These are phyloP conservation scores for Rhododendron henanense DNA, from an alignment of 148 eudicot genomes.

Conservation along the genomic window DNA sequence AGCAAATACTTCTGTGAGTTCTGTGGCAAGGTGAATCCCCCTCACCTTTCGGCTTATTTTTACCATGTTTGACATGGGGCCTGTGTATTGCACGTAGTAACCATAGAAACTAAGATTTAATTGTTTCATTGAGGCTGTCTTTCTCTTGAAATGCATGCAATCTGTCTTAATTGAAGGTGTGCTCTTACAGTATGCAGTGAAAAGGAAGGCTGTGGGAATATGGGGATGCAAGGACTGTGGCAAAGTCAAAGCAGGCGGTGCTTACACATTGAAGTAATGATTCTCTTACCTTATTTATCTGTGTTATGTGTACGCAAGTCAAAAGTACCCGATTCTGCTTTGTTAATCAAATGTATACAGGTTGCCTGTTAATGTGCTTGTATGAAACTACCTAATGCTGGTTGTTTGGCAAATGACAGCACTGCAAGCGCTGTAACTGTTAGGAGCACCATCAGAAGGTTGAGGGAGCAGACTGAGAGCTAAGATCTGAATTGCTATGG, in stretches of 20 bases:
- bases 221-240: slow-evolving; percentile 99
- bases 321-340: not conserved
- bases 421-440: slow-evolving; percentile 92
- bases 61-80: not conserved
- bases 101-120: not conserved
- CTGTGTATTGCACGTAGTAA: not conserved
- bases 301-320: not conserved
- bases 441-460: slow-evolving; percentile 90
- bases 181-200: slow-evolving; percentile 69
- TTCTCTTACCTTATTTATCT: not conserved
- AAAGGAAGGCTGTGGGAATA: slow-evolving; percentile 81
- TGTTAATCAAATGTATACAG: not conserved
- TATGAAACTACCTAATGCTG: not conserved
- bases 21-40: slow-evolving; percentile 72
- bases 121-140: not conserved
- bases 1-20: slow-evolving; percentile 96
- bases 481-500: slow-evolving; percentile 17
- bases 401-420: slow-evolving; percentile 30
- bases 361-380: not conserved
- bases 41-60: not conserved
- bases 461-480: slow-evolving; percentile 90
- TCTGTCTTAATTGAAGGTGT: not conserved
- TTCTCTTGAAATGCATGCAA: not conserved
- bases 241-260: slow-evolving; percentile 93
- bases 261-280: slow-evolving; percentile 78